Conservation (phyloP, 139 green algal genomes). For the Ulvella scutata region DNA sequence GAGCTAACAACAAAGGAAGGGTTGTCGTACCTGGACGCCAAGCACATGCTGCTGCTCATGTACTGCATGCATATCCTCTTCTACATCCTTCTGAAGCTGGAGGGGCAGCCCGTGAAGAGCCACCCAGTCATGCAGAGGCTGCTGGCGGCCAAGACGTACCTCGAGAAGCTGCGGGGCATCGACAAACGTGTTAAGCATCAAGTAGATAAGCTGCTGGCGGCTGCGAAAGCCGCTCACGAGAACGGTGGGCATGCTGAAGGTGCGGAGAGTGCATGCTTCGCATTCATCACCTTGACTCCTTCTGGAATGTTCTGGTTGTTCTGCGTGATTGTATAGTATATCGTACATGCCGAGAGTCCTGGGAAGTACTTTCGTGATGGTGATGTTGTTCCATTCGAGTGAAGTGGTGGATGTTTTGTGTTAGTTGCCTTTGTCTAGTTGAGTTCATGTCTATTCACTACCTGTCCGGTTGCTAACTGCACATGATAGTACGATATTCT, state of each 20-base stretch:
- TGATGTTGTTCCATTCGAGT: no score
- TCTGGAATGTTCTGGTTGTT: no score
- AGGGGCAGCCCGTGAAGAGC: constrained; percentile 68
- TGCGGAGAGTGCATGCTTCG: neutral
- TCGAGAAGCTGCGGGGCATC: constrained; percentile 85
- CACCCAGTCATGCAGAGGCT: constrained; percentile 86
- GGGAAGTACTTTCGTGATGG: no score
- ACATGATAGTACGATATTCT: no score
- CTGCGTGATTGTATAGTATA: no score
- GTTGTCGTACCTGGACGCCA: constrained; percentile 89
- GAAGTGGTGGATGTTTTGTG: no score
- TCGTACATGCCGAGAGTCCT: no score
- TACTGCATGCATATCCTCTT: constrained; percentile 87
- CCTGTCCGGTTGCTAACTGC: no score
- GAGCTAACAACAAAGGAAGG: constrained; percentile 72
- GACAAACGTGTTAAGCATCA: constrained; percentile 93
- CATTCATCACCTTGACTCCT: no score
- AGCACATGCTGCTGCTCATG: constrained; percentile 87
- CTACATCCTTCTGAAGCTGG: constrained; percentile 91
- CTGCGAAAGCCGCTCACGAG: constrained; percentile 11
- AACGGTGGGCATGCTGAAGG: constrained; percentile 15
- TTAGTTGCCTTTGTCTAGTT: no score
- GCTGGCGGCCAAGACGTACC: constrained; percentile 63
- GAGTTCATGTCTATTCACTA: no score
- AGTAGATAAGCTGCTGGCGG: constrained; percentile 84